A percentile compares a stretch with the other conserved stretches of the same genome.
phyloP scores from a whole-genome alignment of 179 eudicot species.

The Spinacia oleracea region DNA sequence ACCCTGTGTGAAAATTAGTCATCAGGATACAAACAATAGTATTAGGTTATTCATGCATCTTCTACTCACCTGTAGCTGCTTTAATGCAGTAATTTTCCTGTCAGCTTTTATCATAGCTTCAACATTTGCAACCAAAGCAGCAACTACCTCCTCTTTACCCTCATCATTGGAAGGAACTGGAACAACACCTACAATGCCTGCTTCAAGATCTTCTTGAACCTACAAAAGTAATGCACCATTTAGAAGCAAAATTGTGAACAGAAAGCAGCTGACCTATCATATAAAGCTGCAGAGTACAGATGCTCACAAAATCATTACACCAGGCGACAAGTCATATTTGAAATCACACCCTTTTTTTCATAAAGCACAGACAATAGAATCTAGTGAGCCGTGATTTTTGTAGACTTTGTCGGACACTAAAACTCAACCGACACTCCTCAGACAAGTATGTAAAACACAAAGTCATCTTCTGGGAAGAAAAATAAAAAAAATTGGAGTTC shows the following conservation, averaged over 20 bases:
- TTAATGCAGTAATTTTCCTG: conserved; percentile 89
- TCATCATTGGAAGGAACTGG: conserved; percentile 66
- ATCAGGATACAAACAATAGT: conserved; percentile 6
- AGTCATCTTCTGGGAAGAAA: background rate
- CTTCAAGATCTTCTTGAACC: conserved; percentile 72
- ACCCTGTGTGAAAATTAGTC: conserved; percentile 52
- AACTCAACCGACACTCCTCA: background rate
- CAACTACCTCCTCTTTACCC: conserved; percentile 72
- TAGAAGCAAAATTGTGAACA: background rate
- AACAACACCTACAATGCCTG: conserved; percentile 69
- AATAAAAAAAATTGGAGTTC: too few relatives aligned
- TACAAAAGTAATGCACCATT: conserved; percentile 25
- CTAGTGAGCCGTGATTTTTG: background rate
- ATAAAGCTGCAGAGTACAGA: background rate
- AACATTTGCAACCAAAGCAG: conserved; percentile 87
- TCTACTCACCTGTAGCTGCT: conserved; percentile 76
- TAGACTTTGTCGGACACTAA: background rate
- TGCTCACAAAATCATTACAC: conserved; percentile 3
- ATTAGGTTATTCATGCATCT: background rate
- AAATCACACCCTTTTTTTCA: background rate
- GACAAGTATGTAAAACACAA: background rate
- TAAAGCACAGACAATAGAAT: background rate
- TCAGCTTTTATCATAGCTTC: conserved; percentile 94
- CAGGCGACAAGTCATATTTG: background rate
- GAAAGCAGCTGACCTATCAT: background rate